phyloP scores from a whole-genome alignment of 2,329 filamentous ascomycete genomes.

The Claviceps capensis region DNA sequence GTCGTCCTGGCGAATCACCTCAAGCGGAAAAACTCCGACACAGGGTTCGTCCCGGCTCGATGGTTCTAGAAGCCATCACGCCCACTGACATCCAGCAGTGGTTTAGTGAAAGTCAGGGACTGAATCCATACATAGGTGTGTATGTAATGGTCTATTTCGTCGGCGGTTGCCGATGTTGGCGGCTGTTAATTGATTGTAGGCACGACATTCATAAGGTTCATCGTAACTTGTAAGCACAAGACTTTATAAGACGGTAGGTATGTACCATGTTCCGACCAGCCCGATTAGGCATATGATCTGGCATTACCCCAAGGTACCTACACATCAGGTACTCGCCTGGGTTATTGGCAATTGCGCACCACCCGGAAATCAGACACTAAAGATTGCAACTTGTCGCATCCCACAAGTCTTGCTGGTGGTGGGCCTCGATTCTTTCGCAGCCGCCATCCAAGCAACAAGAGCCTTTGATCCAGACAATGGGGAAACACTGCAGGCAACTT shows the following conservation, averaged over 20 bases:
- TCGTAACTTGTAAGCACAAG: no score
- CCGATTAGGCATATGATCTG: background rate
- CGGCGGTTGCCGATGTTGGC: background rate
- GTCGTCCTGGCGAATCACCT: background rate
- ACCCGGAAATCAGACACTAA: background rate
- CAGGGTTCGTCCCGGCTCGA: background rate
- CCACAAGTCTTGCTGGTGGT: background rate
- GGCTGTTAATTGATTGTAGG: background rate
- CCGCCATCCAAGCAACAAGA: conserved; percentile 1
- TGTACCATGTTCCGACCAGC: no score
- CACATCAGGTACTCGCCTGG: background rate
- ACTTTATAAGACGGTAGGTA: no score
- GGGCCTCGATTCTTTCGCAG: conserved; percentile 1
- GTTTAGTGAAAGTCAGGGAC: background rate
- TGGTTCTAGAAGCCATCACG: background rate
- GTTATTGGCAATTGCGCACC: background rate
- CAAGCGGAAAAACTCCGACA: background rate
- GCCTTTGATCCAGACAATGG: background rate
- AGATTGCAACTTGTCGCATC: background rate
- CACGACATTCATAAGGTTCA: background rate
- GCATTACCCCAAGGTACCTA: background rate
- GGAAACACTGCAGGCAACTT: background rate
- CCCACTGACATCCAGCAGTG: background rate
- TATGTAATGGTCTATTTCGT: background rate
- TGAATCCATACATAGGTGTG: no score